Conservation (phyloP, 176 grass and related monocot species). For the Oryza brachyantha region DNA sequence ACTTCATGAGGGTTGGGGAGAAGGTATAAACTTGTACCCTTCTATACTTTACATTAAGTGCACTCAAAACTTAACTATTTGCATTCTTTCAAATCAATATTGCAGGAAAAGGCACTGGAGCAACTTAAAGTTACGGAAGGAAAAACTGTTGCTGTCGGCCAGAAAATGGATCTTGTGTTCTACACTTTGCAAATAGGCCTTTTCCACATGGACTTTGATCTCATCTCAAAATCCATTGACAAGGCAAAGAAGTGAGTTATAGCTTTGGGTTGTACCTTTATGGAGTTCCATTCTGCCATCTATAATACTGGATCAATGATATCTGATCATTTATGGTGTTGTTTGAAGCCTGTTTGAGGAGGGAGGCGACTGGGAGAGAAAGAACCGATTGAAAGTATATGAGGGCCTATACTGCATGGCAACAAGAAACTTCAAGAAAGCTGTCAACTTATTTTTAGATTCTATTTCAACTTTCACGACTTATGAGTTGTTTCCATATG, state of each 20-base stretch:
- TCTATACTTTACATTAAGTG: neutral
- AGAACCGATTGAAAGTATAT: constrained; percentile 94
- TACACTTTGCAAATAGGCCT: constrained; percentile 80
- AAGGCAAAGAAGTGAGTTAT: constrained; percentile 85
- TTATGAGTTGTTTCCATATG: constrained; percentile 86
- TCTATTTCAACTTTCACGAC: constrained; percentile 98
- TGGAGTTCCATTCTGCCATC: constrained; percentile 24
- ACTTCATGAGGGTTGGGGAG: constrained; percentile 73
- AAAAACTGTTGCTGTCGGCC: constrained; percentile 89
- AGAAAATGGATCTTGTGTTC: constrained; percentile 99
- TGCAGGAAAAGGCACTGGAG: constrained; percentile 66
- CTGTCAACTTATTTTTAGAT: constrained; percentile 84
- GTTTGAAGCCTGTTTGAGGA: constrained; percentile 82
- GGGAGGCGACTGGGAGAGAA: constrained; percentile 97
- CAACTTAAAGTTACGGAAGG: constrained; percentile 77
- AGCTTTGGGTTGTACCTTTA: neutral
- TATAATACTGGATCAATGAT: neutral
- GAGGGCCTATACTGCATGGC: constrained; percentile 94
- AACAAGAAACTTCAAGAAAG: constrained; percentile 91
- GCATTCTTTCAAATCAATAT: neutral
- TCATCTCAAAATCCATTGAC: constrained; percentile 94
- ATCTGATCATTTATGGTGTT: constrained; percentile 16
- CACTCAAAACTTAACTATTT: neutral
- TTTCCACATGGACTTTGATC: constrained; percentile 96
- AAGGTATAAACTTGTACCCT: constrained; percentile 50